A percentile compares a stretch with the other conserved stretches of the same genome.
phyloP scores from a whole-genome alignment of 768 basidiomycete species.

The Lyophyllum decastes region DNA sequence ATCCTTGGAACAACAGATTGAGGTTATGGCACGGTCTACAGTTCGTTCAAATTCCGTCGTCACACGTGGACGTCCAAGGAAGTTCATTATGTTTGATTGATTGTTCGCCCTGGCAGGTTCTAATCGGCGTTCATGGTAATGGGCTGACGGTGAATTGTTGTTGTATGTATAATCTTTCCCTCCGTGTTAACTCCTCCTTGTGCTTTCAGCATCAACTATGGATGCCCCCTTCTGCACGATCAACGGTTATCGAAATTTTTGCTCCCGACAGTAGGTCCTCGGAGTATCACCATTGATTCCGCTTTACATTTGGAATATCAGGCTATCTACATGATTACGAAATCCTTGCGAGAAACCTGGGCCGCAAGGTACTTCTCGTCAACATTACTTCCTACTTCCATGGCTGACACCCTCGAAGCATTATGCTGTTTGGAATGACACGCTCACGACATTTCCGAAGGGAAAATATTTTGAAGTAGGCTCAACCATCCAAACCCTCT shows the following conservation, averaged over 20 bases:
- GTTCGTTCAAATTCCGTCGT: slow-evolving; percentile 36
- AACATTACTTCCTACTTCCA: not conserved
- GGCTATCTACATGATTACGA: slow-evolving; percentile 44
- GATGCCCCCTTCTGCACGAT: slow-evolving; percentile 64
- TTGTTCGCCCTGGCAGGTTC: slow-evolving; percentile 34
- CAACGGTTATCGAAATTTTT: slow-evolving; percentile 74
- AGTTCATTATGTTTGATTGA: not conserved
- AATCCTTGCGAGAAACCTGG: slow-evolving; percentile 44
- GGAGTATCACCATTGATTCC: not conserved
- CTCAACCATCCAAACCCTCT: too few relatives aligned
- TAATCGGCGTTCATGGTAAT: slow-evolving; percentile 73
- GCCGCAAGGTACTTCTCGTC: slow-evolving; percentile 32
- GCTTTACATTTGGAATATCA: slow-evolving; percentile 6
- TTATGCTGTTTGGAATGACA: slow-evolving; percentile 72
- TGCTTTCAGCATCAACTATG: slow-evolving; percentile 52
- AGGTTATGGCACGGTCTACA: slow-evolving; percentile 60
- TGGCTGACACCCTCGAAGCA: slow-evolving; percentile 34
- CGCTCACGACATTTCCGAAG: slow-evolving; percentile 38
- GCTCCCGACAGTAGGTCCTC: slow-evolving; percentile 47
- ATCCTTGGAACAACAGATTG: slow-evolving; percentile 63
- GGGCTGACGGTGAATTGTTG: slow-evolving; percentile 51
- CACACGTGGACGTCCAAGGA: too few relatives aligned
- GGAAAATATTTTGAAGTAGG: slow-evolving; percentile 31
- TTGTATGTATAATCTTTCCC: not conserved
- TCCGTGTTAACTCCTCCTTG: not conserved